phyloP scores from a whole-genome alignment of 192 early-diverging fungal genomes.

The Podila epigama region DNA sequence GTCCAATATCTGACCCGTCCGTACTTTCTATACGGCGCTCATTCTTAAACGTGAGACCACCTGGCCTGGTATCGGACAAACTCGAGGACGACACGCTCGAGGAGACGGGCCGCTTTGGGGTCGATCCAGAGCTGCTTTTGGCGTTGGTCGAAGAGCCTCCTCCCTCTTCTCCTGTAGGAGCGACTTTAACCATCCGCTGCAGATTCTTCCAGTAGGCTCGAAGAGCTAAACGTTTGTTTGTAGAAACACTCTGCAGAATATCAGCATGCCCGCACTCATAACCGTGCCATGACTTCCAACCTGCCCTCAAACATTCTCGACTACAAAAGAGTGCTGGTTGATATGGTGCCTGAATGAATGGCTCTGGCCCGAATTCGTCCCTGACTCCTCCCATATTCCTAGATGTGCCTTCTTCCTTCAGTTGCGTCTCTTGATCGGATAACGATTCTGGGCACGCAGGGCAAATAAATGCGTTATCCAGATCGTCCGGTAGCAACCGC shows the following conservation, averaged over 20 bases:
- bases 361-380: not conserved
- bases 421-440: not conserved
- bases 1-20: constrained; percentile 18
- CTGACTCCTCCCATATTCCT: not conserved
- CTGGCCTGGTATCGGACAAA: not conserved
- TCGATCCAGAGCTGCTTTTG: too few species aligned
- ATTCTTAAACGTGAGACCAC: constrained; percentile 9
- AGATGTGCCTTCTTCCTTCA: too few species aligned
- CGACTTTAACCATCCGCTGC: not conserved
- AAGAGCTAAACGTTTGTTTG: constrained; percentile 18
- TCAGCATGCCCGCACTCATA: constrained; percentile 14
- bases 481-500: not conserved
- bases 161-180: too few species aligned
- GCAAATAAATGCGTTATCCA: not conserved
- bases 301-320: constrained; percentile 6
- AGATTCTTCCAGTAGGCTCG: constrained; percentile 25
- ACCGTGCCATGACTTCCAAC: constrained; percentile 38
- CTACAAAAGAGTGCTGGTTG: constrained; percentile 24
- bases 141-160: too few species aligned
- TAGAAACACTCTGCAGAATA: constrained; percentile 4
- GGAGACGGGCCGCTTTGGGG: not conserved
- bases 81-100: not conserved
- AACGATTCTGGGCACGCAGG: not conserved
- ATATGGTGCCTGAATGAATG: not conserved
- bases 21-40: not conserved